Conservation (phyloP, 2,329 filamentous ascomycete genomes). For the Tolypocladium paradoxum region DNA sequence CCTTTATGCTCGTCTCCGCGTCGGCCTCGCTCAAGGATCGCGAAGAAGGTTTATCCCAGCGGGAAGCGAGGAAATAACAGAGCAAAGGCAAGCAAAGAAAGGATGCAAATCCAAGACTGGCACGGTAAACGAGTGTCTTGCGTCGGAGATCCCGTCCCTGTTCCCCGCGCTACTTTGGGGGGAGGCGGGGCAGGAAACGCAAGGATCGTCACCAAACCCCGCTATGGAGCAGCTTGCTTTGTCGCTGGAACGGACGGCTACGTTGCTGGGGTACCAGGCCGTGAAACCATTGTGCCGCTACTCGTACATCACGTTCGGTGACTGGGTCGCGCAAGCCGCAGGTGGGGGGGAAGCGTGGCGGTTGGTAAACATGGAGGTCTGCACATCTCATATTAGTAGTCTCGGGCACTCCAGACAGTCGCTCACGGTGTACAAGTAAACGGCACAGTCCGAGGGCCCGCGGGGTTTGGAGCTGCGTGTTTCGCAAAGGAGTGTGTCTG, state of each 20-base stretch:
- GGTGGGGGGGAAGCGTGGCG: background rate
- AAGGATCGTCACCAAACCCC: background rate
- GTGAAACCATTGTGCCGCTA: background rate
- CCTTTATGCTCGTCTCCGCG: background rate
- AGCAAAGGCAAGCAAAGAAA: background rate
- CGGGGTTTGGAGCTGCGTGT: background rate
- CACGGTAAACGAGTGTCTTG: background rate
- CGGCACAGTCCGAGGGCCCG: background rate
- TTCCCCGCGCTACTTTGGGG: background rate
- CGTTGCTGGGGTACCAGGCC: background rate
- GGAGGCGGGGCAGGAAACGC: background rate
- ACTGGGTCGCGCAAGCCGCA: background rate
- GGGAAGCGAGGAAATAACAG: background rate
- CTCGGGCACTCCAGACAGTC: background rate
- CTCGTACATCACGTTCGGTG: background rate
- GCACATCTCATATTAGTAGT: too few relatives aligned
- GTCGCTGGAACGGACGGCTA: background rate
- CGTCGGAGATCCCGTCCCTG: background rate
- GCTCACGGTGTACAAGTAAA: background rate
- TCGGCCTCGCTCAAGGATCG: background rate
- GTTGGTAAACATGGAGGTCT: background rate
- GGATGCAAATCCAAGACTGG: background rate
- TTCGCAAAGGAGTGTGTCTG: background rate
- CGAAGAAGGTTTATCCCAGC: background rate
- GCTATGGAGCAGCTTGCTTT: background rate